phyloP scores from a whole-genome alignment of 202 grass and related monocot species.

The Saccharum hybrid region DNA sequence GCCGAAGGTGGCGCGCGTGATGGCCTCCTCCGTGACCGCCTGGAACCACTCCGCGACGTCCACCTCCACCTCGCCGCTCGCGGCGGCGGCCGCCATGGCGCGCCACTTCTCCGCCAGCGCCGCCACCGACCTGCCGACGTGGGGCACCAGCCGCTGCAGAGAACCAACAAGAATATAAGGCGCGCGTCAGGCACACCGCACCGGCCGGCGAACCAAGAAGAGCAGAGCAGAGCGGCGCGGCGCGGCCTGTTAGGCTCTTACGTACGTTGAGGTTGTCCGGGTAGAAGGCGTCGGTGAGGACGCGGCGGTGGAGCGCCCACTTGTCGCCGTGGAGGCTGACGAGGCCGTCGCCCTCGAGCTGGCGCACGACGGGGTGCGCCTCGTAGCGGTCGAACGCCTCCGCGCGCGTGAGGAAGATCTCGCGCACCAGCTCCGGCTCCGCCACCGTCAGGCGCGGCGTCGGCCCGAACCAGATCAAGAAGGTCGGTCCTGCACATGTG shows the following conservation, averaged over 20 bases:
- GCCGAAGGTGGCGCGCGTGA: constrained; percentile 72
- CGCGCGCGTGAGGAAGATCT: constrained; percentile 75
- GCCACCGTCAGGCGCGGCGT: constrained; percentile 77
- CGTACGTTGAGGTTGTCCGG: constrained; percentile 86
- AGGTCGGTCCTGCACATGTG: constrained; percentile 57
- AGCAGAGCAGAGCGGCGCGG: too few relatives aligned
- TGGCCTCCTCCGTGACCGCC: constrained; percentile 74
- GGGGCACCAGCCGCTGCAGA: constrained; percentile 74
- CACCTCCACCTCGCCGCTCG: constrained; percentile 68
- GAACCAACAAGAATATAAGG: not conserved
- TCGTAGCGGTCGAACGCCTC: constrained; percentile 91
- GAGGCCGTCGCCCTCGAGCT: constrained; percentile 90
- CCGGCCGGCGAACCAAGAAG: not conserved
- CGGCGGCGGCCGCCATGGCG: constrained; percentile 50
- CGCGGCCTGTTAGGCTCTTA: too few relatives aligned
- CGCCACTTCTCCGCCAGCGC: constrained; percentile 62
- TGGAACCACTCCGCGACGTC: constrained; percentile 86
- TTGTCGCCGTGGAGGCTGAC: constrained; percentile 82
- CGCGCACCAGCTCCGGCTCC: constrained; percentile 77
- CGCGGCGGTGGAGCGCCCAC: constrained; percentile 87
- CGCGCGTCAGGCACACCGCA: constrained; percentile 5
- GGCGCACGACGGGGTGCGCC: constrained; percentile 83
- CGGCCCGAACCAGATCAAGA: constrained; percentile 94
- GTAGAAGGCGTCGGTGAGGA: constrained; percentile 77
- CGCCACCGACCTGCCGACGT: constrained; percentile 68